These are phyloP conservation scores for Oldenlandia corymbosa DNA, from an alignment of 257 asterid species.

Conservation along the genomic window DNA sequence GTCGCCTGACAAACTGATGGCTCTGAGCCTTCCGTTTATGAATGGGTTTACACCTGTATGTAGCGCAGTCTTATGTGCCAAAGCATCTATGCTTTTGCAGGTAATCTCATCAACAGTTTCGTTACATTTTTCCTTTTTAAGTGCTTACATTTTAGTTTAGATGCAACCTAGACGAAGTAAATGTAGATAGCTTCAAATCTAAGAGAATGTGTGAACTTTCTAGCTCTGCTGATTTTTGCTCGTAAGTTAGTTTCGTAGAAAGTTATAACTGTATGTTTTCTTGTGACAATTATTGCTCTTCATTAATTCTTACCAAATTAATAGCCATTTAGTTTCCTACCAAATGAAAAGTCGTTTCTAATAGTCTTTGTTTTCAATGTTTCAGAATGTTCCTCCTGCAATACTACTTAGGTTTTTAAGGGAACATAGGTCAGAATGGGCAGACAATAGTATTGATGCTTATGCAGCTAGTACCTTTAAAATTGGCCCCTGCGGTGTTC, in stretches of 20 bases:
- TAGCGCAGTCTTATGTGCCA: constrained; percentile 72
- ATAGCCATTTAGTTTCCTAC: too few species aligned
- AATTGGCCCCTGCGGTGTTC: constrained; percentile 55
- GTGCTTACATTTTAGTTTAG: neutral
- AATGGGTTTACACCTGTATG: constrained; percentile 59
- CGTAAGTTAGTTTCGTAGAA: neutral
- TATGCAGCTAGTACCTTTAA: constrained; percentile 75
- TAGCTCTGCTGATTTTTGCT: neutral
- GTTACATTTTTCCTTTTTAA: neutral
- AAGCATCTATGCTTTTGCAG: constrained; percentile 92
- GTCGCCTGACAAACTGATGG: constrained; percentile 71
- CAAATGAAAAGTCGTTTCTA: too few species aligned
- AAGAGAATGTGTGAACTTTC: neutral
- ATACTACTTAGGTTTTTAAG: constrained; percentile 71
- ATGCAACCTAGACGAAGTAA: neutral
- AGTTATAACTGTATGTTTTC: neutral
- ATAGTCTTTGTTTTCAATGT: constrained; percentile 8
- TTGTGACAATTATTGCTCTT: neutral
- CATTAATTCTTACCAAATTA: neutral
- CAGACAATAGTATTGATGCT: constrained; percentile 71
- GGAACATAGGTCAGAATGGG: constrained; percentile 97
- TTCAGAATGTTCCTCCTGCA: constrained; percentile 87
- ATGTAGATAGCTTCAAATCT: neutral
- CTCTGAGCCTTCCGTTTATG: constrained; percentile 55
- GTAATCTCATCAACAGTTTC: constrained; percentile 22